phyloP scores from a whole-genome alignment of 768 basidiomycete species.

The Heimioporus sp. region DNA sequence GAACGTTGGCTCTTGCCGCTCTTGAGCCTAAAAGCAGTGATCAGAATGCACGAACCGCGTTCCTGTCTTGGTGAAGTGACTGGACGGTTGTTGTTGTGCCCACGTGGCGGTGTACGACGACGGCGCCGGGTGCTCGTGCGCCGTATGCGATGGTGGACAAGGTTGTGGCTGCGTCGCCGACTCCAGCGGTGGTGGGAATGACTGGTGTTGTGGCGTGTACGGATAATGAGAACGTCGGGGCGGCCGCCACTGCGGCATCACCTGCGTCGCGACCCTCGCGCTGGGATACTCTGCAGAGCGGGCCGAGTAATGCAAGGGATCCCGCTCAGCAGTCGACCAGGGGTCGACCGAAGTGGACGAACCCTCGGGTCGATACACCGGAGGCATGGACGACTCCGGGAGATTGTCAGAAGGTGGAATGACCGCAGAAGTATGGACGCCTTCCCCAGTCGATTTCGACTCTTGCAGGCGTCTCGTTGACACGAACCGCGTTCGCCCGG shows the following conservation, averaged over 20 bases:
- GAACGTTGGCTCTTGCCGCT: slow-evolving; percentile 90
- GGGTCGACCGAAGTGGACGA: slow-evolving; percentile 10
- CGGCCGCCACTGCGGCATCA: slow-evolving; percentile 26
- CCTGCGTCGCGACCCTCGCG: slow-evolving; percentile 7
- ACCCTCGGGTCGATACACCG: slow-evolving; percentile 15
- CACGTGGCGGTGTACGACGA: slow-evolving; percentile 14
- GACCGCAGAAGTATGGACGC: slow-evolving; percentile 1
- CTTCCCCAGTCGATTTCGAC: slow-evolving; percentile 6
- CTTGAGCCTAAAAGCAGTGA: slow-evolving; percentile 71
- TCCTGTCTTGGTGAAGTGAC: slow-evolving; percentile 10
- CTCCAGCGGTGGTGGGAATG: slow-evolving; percentile 5
- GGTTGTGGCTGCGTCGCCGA: slow-evolving; percentile 3
- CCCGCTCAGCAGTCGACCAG: slow-evolving; percentile 20
- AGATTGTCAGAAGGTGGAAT: background rate
- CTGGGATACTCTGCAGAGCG: slow-evolving; percentile 7
- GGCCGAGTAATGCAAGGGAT: slow-evolving; percentile 2
- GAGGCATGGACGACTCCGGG: slow-evolving; percentile 4
- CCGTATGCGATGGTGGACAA: too few species aligned
- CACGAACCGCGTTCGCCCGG: slow-evolving; percentile 64
- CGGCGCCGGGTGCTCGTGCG: slow-evolving; percentile 14
- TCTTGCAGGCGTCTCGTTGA: slow-evolving; percentile 40
- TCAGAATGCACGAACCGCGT: background rate
- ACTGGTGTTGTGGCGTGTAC: slow-evolving; percentile 20
- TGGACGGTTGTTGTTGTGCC: slow-evolving; percentile 7
- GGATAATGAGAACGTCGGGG: slow-evolving; percentile 27